These are phyloP conservation scores for Tylopilus balloui DNA, from an alignment of 768 basidiomycete genomes.

Conservation along the genomic window DNA sequence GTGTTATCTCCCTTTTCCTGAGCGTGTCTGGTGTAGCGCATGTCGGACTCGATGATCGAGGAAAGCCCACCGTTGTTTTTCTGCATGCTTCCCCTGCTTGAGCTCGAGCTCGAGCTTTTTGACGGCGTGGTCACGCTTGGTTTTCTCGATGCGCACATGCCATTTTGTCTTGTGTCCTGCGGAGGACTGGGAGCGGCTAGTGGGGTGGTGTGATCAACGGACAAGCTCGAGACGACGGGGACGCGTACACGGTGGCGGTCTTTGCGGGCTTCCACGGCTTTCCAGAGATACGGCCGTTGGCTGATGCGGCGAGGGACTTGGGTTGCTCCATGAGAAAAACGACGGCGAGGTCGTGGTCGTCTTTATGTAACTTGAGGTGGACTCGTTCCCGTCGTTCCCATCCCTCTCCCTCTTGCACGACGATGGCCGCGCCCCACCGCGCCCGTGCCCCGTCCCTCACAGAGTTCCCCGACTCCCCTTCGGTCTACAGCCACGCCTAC, in stretches of 20 bases:
- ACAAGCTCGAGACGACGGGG: not conserved
- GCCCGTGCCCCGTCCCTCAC: constrained; percentile 52
- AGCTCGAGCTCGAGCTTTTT: constrained; percentile 72
- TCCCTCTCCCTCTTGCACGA: constrained; percentile 2
- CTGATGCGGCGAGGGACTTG: constrained; percentile 46
- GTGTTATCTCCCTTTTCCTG: constrained; percentile 64
- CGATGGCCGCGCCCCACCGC: constrained; percentile 39
- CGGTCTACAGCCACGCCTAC: constrained; percentile 59
- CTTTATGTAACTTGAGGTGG: constrained; percentile 26
- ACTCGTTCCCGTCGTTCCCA: not conserved
- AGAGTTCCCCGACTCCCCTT: constrained; percentile 62
- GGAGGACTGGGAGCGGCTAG: constrained; percentile 66
- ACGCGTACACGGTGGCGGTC: constrained; percentile 46
- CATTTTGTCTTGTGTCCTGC: constrained; percentile 65
- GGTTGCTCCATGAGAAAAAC: constrained; percentile 24
- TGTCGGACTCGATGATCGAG: not conserved
- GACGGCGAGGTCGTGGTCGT: not conserved
- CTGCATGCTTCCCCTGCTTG: constrained; percentile 71
- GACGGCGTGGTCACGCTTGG: constrained; percentile 59
- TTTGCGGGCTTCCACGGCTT: constrained; percentile 62
- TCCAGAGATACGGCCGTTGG: constrained; percentile 63
- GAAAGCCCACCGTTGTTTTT: constrained; percentile 49
- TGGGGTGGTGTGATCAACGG: not conserved
- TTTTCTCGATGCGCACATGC: constrained; percentile 66
- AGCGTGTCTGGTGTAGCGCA: constrained; percentile 3